These are phyloP conservation scores for Cladosporium sp. DNA, from an alignment of 2,329 filamentous ascomycete species.

Conservation along the genomic window DNA sequence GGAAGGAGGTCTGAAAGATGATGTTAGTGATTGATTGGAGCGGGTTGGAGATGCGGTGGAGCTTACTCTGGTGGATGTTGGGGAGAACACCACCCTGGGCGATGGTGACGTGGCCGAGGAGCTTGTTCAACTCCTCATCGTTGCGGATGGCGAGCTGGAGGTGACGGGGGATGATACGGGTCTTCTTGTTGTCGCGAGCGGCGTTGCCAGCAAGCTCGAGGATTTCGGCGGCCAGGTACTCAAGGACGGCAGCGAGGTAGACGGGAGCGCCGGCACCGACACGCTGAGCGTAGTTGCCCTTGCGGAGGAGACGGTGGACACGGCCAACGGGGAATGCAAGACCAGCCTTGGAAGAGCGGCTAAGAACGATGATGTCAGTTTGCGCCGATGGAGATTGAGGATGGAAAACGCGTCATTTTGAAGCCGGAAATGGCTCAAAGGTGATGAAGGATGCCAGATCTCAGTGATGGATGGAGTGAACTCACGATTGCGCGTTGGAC, in stretches of 20 bases:
- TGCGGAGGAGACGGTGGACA: constrained; percentile 98
- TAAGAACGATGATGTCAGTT: constrained; percentile 52
- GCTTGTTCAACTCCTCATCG: constrained; percentile 99
- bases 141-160: constrained; percentile 99
- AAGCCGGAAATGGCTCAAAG: constrained; percentile 44
- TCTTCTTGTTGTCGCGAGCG: constrained; percentile 99
- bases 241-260: constrained; percentile 94
- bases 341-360: constrained; percentile 98
- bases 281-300: constrained; percentile 99
- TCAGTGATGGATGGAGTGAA: constrained; percentile 38
- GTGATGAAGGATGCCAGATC: constrained; percentile 24
- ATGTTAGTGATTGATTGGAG: constrained; percentile 41
- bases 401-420: constrained; percentile 33
- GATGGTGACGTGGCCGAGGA: constrained; percentile 92
- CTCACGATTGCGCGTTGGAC: constrained; percentile 95
- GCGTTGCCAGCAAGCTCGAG: constrained; percentile 98
- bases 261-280: constrained; percentile 96
- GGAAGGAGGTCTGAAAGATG: constrained; percentile 80
- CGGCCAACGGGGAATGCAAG: constrained; percentile 98
- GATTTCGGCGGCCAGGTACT: constrained; percentile 98
- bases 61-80: constrained; percentile 94
- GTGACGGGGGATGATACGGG: constrained; percentile 98
- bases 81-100: constrained; percentile 95
- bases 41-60: constrained; percentile 15
- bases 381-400: constrained; percentile 27